A percentile compares a stretch with the other conserved stretches of the same genome.
Evolutionary conservation across 1,284 basidiomycete species (phyloP).

Genomic region (Tilletiopsis washingtonensis): DNA sequence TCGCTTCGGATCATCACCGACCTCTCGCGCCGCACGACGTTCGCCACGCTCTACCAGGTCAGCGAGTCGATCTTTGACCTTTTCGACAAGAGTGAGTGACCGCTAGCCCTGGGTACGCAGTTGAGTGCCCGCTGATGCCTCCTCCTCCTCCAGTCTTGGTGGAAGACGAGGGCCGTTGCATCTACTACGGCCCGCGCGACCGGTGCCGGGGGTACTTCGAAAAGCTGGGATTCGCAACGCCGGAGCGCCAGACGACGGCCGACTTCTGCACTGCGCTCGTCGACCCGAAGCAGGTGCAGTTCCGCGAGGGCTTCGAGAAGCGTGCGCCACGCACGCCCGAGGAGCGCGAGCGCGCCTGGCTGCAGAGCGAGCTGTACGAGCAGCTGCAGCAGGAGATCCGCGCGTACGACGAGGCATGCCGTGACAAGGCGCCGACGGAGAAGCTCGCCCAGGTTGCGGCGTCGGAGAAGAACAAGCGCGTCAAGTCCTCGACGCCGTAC

Average conservation of each 20-base stretch:
- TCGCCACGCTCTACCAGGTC: slow-evolving; percentile 38
- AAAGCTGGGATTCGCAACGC: slow-evolving; percentile 32
- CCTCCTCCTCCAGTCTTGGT: slow-evolving; percentile 26
- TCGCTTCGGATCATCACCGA: slow-evolving; percentile 33
- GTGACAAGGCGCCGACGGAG: slow-evolving; percentile 12
- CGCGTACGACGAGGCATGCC: slow-evolving; percentile 28
- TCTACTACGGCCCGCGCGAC: slow-evolving; percentile 49
- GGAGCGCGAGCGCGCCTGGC: slow-evolving; percentile 33
- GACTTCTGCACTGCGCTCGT: slow-evolving; percentile 59
- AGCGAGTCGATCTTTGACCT: slow-evolving; percentile 31
- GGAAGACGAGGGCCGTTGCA: slow-evolving; percentile 31
- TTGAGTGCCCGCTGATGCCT: too few relatives aligned
- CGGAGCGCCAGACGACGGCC: slow-evolving; percentile 26
- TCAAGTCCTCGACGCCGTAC: slow-evolving; percentile 23
- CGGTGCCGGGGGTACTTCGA: slow-evolving; percentile 28
- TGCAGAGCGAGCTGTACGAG: slow-evolving; percentile 16
- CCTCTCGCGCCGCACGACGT: slow-evolving; percentile 30
- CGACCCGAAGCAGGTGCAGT: slow-evolving; percentile 56
- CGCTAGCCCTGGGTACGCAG: too few relatives aligned
- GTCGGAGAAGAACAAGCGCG: slow-evolving; percentile 31
- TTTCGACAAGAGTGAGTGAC: too few relatives aligned
- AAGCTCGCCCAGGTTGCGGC: slow-evolving; percentile 15
- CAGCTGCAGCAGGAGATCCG: slow-evolving; percentile 26
- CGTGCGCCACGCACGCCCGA: slow-evolving; percentile 46
- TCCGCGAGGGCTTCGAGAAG: slow-evolving; percentile 52